A percentile compares a stretch with the other conserved stretches of the same genome.
These are phyloP conservation scores for Aspergillus vadensis DNA, from an alignment of 2,329 filamentous ascomycete species.

Conservation along the genomic window DNA sequence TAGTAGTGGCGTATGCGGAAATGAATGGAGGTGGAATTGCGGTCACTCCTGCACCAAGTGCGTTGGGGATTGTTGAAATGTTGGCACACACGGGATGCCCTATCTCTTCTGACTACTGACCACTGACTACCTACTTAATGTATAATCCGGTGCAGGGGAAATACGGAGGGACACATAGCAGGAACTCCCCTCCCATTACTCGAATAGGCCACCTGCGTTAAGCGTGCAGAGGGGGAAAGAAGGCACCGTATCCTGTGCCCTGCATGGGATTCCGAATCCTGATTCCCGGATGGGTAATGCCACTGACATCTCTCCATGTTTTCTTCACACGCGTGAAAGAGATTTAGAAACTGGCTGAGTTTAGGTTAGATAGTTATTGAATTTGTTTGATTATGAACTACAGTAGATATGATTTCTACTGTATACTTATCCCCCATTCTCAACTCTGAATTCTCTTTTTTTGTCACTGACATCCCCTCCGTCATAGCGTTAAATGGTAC, in stretches of 20 bases:
- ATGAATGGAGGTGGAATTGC: too few species aligned
- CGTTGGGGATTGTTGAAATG: too few species aligned
- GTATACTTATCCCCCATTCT: not conserved
- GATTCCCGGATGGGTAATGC: constrained; percentile 7
- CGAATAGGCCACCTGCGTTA: constrained; percentile 25
- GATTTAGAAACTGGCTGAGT: not conserved
- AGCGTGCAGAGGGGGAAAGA: constrained; percentile 11
- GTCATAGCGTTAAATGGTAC: too few species aligned
- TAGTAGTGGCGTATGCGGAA: too few species aligned
- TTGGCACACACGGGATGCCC: too few species aligned
- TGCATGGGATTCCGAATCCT: constrained; percentile 15
- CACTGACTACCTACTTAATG: too few species aligned
- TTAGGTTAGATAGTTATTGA: not conserved
- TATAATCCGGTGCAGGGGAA: too few species aligned
- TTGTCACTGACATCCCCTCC: too few species aligned
- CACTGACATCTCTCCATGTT: not conserved
- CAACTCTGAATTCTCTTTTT: too few species aligned
- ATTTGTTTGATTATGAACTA: not conserved
- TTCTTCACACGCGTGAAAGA: not conserved
- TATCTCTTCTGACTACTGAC: too few species aligned
- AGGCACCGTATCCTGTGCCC: constrained; percentile 20
- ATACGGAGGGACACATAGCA: not conserved
- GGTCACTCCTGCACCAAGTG: too few species aligned
- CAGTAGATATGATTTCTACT: not conserved
- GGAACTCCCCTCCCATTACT: constrained; percentile 14